phyloP scores from a whole-genome alignment of 1,139 yeast genomes.

The Pichia sp. region DNA sequence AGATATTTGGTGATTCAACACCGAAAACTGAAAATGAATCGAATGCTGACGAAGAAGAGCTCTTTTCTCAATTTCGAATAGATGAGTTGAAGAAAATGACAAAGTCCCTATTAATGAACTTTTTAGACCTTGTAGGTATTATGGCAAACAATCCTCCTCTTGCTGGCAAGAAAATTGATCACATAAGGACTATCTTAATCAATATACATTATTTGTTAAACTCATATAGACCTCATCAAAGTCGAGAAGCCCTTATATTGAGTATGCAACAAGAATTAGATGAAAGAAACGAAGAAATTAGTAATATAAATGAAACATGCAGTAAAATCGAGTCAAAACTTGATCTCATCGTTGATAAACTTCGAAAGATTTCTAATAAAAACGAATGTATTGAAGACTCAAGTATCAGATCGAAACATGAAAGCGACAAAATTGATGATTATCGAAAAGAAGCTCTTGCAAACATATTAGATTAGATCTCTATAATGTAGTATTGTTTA shows the following conservation, averaged over 20 bases:
- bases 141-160: slow-evolving; percentile 44
- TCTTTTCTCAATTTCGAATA: slow-evolving; percentile 40
- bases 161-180: slow-evolving; percentile 41
- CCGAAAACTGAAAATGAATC: neutral
- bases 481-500: no score
- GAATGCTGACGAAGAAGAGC: slow-evolving; percentile 31
- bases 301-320: slow-evolving; percentile 35
- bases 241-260: slow-evolving; percentile 51
- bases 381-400: neutral
- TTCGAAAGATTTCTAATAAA: slow-evolving; percentile 8
- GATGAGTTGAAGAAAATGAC: slow-evolving; percentile 47
- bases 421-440: no score
- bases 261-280: slow-evolving; percentile 42
- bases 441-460: slow-evolving; percentile 5
- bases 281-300: slow-evolving; percentile 36
- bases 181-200: slow-evolving; percentile 42
- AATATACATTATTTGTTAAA: slow-evolving; percentile 51
- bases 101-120: slow-evolving; percentile 49
- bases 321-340: slow-evolving; percentile 34
- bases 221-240: slow-evolving; percentile 53
- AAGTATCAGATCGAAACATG: no score
- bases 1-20: slow-evolving; percentile 33
- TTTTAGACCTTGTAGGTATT: slow-evolving; percentile 45
- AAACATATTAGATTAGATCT: no score
- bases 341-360: slow-evolving; percentile 24